phyloP scores from a whole-genome alignment of 768 basidiomycete species.

The Boletus pseudopeckii region DNA sequence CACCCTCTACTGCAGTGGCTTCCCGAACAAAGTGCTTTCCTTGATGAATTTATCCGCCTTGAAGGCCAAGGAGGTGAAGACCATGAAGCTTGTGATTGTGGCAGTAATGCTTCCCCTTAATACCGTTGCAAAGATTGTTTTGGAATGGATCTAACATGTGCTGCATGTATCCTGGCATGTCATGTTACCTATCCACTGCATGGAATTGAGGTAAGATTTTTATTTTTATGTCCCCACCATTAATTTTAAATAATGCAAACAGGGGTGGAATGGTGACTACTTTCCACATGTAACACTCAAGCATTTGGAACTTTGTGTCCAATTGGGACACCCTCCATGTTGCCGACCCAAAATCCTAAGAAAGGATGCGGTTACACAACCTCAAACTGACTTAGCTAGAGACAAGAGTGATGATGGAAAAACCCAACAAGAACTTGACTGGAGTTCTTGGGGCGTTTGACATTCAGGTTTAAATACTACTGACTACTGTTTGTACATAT shows the following conservation, averaged over 20 bases:
- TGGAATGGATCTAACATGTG: not conserved
- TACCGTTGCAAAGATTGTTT: not conserved
- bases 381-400: too few relatives aligned
- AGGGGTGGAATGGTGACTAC: constrained; percentile 1
- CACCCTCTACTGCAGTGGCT: not conserved
- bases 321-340: not conserved
- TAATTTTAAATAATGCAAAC: not conserved
- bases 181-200: not conserved
- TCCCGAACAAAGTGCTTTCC: not conserved
- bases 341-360: too few relatives aligned
- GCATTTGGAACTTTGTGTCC: not conserved
- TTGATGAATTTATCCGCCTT: not conserved
- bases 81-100: not conserved
- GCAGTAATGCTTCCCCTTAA: not conserved
- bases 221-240: not conserved
- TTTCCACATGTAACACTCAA: not conserved
- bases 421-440: too few relatives aligned
- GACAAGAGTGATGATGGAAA: too few relatives aligned
- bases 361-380: too few relatives aligned
- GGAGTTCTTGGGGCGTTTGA: too few relatives aligned
- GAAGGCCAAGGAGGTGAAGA: not conserved
- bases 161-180: not conserved
- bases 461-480: too few relatives aligned
- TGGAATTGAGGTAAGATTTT: not conserved
- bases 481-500: too few relatives aligned